Conservation (phyloP, 768 basidiomycete genomes). For the Dentipellis fragilis region DNA sequence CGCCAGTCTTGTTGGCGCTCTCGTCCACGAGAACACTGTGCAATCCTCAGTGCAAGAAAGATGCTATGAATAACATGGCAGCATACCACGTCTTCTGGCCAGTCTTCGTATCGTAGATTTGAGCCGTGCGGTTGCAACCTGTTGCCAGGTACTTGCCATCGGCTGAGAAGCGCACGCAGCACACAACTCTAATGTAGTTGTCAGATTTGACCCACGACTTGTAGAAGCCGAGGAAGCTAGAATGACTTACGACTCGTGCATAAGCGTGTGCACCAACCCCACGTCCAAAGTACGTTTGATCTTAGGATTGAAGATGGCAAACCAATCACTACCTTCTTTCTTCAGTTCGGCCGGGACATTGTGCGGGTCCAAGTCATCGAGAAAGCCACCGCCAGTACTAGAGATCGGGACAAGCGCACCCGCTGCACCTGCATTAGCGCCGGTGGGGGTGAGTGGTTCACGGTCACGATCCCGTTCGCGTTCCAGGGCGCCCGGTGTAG, state of each 20-base stretch:
- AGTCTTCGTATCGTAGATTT: constrained; percentile 89
- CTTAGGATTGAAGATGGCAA: constrained; percentile 78
- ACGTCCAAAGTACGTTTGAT: constrained; percentile 75
- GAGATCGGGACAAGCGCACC: constrained; percentile 11
- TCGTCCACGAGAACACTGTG: constrained; percentile 71
- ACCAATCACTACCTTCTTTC: constrained; percentile 81
- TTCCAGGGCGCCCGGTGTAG: too few species aligned
- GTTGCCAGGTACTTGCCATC: constrained; percentile 91
- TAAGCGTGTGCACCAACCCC: constrained; percentile 71
- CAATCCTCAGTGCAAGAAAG: neutral
- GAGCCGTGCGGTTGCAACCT: constrained; percentile 91
- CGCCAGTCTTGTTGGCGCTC: constrained; percentile 58
- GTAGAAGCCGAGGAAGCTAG: neutral
- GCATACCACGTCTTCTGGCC: constrained; percentile 76
- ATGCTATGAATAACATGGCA: neutral
- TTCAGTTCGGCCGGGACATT: constrained; percentile 44
- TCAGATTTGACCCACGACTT: neutral
- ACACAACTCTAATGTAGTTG: constrained; percentile 47
- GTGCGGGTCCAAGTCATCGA: constrained; percentile 38
- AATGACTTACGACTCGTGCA: constrained; percentile 69
- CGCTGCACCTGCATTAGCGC: neutral
- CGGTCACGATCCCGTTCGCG: neutral
- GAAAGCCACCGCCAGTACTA: constrained; percentile 23
- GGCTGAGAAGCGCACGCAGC: constrained; percentile 90
- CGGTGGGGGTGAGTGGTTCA: neutral